Conservation (phyloP, 1,139 yeast species). For the Debaryomyces singareniensis region DNA sequence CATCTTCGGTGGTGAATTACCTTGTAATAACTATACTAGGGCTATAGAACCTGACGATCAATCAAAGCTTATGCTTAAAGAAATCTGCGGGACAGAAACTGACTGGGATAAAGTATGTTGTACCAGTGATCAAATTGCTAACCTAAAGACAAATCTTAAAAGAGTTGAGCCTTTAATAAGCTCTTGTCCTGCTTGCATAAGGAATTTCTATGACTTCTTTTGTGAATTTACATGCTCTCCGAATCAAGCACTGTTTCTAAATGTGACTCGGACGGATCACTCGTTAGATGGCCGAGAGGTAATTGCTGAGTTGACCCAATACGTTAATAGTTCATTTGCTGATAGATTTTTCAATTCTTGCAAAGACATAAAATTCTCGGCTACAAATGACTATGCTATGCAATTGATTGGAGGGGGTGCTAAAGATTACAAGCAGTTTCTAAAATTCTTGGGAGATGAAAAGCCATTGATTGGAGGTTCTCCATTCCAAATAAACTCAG, state of each 20-base stretch:
- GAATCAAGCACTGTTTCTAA: slow-evolving; percentile 67
- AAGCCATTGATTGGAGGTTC: slow-evolving; percentile 92
- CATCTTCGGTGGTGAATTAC: slow-evolving; percentile 71
- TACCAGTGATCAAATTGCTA: slow-evolving; percentile 27
- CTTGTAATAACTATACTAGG: slow-evolving; percentile 57
- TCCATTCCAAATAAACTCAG: slow-evolving; percentile 86
- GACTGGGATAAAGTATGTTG: slow-evolving; percentile 33
- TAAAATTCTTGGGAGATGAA: slow-evolving; percentile 89
- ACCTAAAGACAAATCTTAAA: slow-evolving; percentile 47
- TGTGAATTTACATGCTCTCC: slow-evolving; percentile 92
- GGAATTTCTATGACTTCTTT: slow-evolving; percentile 77
- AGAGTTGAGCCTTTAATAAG: slow-evolving; percentile 76
- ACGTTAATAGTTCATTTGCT: slow-evolving; percentile 56
- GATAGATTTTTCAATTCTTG: slow-evolving; percentile 71
- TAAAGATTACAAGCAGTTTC: slow-evolving; percentile 57
- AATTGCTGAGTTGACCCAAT: slow-evolving; percentile 68
- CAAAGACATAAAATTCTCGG: slow-evolving; percentile 82
- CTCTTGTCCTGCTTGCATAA: slow-evolving; percentile 91
- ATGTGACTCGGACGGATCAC: slow-evolving; percentile 49
- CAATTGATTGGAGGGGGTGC: slow-evolving; percentile 98
- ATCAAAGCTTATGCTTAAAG: slow-evolving; percentile 41
- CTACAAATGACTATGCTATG: slow-evolving; percentile 96
- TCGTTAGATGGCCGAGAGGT: slow-evolving; percentile 53
- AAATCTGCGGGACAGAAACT: slow-evolving; percentile 70
- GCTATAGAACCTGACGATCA: slow-evolving; percentile 43